Conservation (phyloP, 306 rosid genomes). For the Acacia confusa region DNA sequence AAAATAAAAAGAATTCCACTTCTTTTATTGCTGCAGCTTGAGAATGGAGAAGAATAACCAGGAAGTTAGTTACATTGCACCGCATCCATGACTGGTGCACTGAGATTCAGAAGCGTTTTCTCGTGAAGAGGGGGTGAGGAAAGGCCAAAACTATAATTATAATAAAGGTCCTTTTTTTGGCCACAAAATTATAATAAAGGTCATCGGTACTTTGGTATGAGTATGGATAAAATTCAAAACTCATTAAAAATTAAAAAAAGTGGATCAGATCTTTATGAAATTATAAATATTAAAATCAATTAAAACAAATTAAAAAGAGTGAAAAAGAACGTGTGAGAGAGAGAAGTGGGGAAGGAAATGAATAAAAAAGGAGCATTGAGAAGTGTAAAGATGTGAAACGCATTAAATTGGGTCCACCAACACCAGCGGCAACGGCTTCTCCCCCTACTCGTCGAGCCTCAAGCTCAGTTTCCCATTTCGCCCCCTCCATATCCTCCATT, state of each 20-base stretch:
- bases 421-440: slow-evolving; percentile 28
- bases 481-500: not conserved
- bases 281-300: too few relatives aligned
- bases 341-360: not conserved
- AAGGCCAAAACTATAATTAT: not conserved
- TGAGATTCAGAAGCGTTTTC: not conserved
- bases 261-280: too few relatives aligned
- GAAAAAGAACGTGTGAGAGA: too few relatives aligned
- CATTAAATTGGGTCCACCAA: slow-evolving; percentile 46
- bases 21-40: not conserved
- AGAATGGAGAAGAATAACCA: not conserved
- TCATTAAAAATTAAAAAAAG: too few relatives aligned
- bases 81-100: not conserved
- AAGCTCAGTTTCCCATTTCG: not conserved
- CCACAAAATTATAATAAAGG: too few relatives aligned
- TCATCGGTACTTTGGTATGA: too few relatives aligned
- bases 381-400: slow-evolving; percentile 21
- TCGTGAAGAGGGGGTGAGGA: not conserved
- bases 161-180: too few relatives aligned
- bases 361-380: not conserved
- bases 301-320: too few relatives aligned
- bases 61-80: not conserved
- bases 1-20: not conserved
- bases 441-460: slow-evolving; percentile 17
- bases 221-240: too few relatives aligned